A percentile compares a stretch with the other conserved stretches of the same genome.
Conservation (phyloP, 148 eudicot species). For the Arbutus unedo region DNA sequence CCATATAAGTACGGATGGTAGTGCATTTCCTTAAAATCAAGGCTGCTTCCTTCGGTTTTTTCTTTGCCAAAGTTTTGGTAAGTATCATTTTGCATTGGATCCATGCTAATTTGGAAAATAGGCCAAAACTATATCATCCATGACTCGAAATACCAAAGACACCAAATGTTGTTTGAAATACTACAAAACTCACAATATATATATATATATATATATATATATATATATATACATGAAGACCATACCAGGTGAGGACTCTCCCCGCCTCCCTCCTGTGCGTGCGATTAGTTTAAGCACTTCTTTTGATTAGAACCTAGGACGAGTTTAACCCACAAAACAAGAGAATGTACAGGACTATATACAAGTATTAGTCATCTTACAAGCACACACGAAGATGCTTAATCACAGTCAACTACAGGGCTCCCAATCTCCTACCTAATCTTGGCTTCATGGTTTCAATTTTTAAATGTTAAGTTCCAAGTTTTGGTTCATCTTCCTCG, state of each 20-base stretch:
- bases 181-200: neutral
- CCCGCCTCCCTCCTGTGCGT: no score
- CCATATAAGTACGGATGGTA: neutral
- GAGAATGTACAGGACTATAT: neutral
- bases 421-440: neutral
- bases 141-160: neutral
- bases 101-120: neutral
- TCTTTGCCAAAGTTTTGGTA: neutral
- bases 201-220: no score
- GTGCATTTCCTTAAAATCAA: neutral
- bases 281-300: neutral
- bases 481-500: neutral
- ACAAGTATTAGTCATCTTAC: neutral
- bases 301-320: neutral
- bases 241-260: neutral
- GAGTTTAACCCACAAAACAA: neutral
- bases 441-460: neutral
- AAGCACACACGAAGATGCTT: neutral
- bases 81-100: neutral
- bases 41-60: neutral
- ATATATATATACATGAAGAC: no score
- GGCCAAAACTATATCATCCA: neutral
- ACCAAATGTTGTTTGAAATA: neutral
- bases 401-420: neutral
- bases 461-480: neutral